phyloP scores from a whole-genome alignment of 1,284 basidiomycete genomes.

The Marasmius sp. region DNA sequence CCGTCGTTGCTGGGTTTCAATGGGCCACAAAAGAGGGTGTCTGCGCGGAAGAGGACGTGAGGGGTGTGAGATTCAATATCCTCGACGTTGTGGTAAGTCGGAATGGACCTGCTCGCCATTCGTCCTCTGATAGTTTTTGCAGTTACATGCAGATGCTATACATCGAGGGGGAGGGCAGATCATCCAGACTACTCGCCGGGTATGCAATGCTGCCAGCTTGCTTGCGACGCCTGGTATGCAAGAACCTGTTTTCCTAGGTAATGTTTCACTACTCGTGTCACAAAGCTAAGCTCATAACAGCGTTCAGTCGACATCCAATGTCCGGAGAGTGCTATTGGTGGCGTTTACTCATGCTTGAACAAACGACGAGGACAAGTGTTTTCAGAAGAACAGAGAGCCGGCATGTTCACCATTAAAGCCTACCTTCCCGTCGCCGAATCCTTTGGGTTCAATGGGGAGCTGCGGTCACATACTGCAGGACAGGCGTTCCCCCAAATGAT shows the following conservation, averaged over 20 bases:
- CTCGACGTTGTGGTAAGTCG: slow-evolving; percentile 89
- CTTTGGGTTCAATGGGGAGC: slow-evolving; percentile 98
- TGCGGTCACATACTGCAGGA: slow-evolving; percentile 90
- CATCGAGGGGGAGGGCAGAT: slow-evolving; percentile 99
- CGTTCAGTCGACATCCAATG: slow-evolving; percentile 84
- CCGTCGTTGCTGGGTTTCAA: slow-evolving; percentile 98
- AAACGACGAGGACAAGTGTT: no score
- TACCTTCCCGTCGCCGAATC: slow-evolving; percentile 97
- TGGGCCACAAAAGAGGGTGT: slow-evolving; percentile 99
- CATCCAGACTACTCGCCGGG: slow-evolving; percentile 95
- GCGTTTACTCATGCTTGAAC: no score
- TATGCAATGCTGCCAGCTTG: slow-evolving; percentile 93
- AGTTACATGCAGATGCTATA: slow-evolving; percentile 98
- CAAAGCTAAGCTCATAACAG: slow-evolving; percentile 4
- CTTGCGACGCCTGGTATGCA: slow-evolving; percentile 92
- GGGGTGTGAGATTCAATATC: no score
- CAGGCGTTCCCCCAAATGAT: slow-evolving; percentile 98
- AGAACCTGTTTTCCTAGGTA: slow-evolving; percentile 95
- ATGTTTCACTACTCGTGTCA: not conserved
- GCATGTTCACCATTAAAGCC: no score
- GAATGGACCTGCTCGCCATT: not conserved
- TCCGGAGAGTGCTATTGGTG: no score
- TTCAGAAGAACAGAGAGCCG: no score
- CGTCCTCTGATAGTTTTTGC: slow-evolving; percentile 15
- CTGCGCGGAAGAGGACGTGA: slow-evolving; percentile 96